Base-by-base conservation (phyloP, 768 basidiomycete genomes). In the Mrakia gelida region DNA sequence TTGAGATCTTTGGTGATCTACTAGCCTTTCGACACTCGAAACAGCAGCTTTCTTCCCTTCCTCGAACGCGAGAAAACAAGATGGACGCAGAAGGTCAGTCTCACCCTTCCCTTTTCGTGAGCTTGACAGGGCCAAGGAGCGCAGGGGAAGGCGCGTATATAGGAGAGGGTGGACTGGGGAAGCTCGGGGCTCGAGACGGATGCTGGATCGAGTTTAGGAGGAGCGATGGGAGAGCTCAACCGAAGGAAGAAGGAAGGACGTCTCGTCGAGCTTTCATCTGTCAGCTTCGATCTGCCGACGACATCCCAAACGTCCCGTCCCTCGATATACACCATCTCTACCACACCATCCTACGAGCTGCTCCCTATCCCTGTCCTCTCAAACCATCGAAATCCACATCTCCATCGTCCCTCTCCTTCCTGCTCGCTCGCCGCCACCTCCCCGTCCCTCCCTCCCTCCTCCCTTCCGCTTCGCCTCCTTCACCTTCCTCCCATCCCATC, bases 1-100 rank as follows among this genome's bases (percentile, higher is more conserved):
- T 30, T 59, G 34, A 56, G 54, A 56, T 73, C 61, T 73, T 70
- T 13, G 67, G 67, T 70, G 67, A 70, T 70, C 67, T 70, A 70
- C 67, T 70, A 38, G 67, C 67, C 67, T n/a, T 15, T 15, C 9
- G 21, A 32, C 15, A 21, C 65, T 38, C 32, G 16, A 3, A 21
- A 6, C 26, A 34, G 32, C 32, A 21, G 34, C 32, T 11, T 18
- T 16, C 38, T 41, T 10, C 41, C 23, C 18, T 11, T 70, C 67
- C 26, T n/a, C 28, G 26, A 59, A 59, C 59, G 59, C 59, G 59
- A 59, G 49, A 52, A 52, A 21, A 18, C 15, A 59, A 59, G 59
- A 59, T 59, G 59, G 59, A 59, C 59, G n/a, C 23, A 9, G 26
- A 59, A 59, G 59, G 59, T 59, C 2, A 59, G 59, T 28, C 18